A percentile compares a stretch with the other conserved stretches of the same genome.
phyloP scores from a whole-genome alignment of 345 rosid genomes.

The Aquilaria sinensis region DNA sequence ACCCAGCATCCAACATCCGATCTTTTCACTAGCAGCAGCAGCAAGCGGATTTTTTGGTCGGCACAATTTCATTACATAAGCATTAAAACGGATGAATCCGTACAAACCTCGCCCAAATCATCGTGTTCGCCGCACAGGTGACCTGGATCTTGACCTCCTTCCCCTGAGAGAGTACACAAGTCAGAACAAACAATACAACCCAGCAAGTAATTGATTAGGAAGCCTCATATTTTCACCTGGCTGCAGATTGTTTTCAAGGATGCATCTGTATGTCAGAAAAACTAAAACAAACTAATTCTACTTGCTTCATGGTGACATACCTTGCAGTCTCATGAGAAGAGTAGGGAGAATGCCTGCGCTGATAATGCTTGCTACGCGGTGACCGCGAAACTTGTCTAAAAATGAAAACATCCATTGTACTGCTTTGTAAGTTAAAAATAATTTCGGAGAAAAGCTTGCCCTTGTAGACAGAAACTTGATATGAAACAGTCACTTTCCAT shows the following conservation, averaged over 20 bases:
- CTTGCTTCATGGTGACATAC: slow-evolving; percentile 38
- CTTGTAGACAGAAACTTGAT: slow-evolving; percentile 20
- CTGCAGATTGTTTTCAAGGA: slow-evolving; percentile 15
- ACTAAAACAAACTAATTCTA: slow-evolving; percentile 31
- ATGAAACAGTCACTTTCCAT: slow-evolving; percentile 15
- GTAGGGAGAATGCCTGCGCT: slow-evolving; percentile 94
- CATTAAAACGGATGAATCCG: no score
- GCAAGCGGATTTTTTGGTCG: no score
- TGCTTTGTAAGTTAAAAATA: slow-evolving; percentile 48
- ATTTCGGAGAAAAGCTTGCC: slow-evolving; percentile 30
- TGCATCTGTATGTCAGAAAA: slow-evolving; percentile 29
- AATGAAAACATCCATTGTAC: slow-evolving; percentile 87
- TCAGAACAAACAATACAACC: slow-evolving; percentile 6
- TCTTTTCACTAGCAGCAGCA: no score
- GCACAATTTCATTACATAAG: no score
- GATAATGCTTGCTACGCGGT: slow-evolving; percentile 99
- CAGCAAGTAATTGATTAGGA: slow-evolving; percentile 6
- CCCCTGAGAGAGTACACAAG: slow-evolving; percentile 35
- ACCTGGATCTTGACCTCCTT: slow-evolving; percentile 74
- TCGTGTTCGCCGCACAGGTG: slow-evolving; percentile 58
- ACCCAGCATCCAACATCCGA: no score
- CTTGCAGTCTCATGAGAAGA: slow-evolving; percentile 87
- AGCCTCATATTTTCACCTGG: slow-evolving; percentile 55
- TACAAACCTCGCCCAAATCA: slow-evolving; percentile 9
- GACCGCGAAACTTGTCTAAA: slow-evolving; percentile 98